A percentile compares a stretch with the other conserved stretches of the same genome.
Conservation (phyloP, 805 yeast genomes). For the Sporopachydermia quercuum region DNA sequence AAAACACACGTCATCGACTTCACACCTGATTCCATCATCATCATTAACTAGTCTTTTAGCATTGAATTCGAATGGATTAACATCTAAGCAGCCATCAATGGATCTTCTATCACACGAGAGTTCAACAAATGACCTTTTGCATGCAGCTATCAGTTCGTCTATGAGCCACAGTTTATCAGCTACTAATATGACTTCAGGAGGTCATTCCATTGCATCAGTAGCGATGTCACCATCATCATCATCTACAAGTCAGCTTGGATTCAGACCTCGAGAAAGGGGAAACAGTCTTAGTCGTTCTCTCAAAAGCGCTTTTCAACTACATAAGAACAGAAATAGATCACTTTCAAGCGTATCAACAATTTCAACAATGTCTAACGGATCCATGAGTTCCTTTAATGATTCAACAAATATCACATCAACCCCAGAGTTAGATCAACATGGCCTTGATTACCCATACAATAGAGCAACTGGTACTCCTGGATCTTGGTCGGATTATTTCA, state of each 20-base stretch:
- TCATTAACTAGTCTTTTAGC: not conserved
- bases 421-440: not conserved
- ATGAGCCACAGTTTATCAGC: not conserved
- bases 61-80: constrained; percentile 8
- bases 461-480: not conserved
- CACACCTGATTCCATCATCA: constrained; percentile 1
- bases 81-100: constrained; percentile 3
- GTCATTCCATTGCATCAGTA: constrained; percentile 13
- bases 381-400: constrained; percentile 1
- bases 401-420: constrained; percentile 8
- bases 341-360: not conserved
- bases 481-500: not conserved
- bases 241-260: not conserved
- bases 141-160: no score
- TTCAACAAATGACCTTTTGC: no score
- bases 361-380: not conserved
- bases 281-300: constrained; percentile 1
- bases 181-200: constrained; percentile 19
- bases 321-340: constrained; percentile 18
- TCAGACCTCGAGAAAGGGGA: not conserved
- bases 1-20: no score
- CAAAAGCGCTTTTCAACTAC: constrained; percentile 11
- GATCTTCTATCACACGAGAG: no score
- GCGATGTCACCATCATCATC: not conserved
- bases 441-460: not conserved